These are phyloP conservation scores for Tricholoma hemisulphureum DNA, from an alignment of 768 basidiomycete genomes.

Conservation along the genomic window DNA sequence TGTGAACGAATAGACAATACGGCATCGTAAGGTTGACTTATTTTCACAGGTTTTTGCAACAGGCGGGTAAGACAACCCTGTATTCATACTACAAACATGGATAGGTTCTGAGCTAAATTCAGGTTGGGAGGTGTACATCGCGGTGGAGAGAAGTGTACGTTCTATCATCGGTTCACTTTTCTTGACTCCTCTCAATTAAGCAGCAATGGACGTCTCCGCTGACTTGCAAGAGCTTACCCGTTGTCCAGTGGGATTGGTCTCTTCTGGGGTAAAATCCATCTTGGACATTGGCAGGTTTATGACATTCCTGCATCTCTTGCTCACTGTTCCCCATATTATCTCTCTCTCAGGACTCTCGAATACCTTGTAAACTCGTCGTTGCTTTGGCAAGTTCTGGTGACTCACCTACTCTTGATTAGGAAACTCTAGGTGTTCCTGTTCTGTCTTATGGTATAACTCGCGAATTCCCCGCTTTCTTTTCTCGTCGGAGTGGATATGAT, in stretches of 20 bases:
- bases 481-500: constrained; percentile 77
- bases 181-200: not conserved
- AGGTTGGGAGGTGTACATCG: constrained; percentile 81
- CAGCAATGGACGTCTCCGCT: constrained; percentile 94
- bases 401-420: constrained; percentile 43
- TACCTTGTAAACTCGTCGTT: constrained; percentile 53
- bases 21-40: constrained; percentile 40
- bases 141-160: constrained; percentile 47
- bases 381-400: not conserved
- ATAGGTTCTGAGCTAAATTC: not conserved
- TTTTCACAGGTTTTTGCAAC: constrained; percentile 84
- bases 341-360: constrained; percentile 64
- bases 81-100: not conserved
- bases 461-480: constrained; percentile 96
- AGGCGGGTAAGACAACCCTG: constrained; percentile 65
- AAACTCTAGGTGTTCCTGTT: constrained; percentile 94
- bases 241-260: constrained; percentile 89
- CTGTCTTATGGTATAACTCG: constrained; percentile 69
- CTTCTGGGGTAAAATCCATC: constrained; percentile 93
- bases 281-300: constrained; percentile 81
- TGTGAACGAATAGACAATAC: constrained; percentile 21
- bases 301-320: not conserved
- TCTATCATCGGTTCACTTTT: not conserved
- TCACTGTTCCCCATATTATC: not conserved
- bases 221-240: constrained; percentile 87